These are phyloP conservation scores for Phellinidium pouzarii DNA, from an alignment of 1,284 basidiomycete genomes.

Conservation along the genomic window DNA sequence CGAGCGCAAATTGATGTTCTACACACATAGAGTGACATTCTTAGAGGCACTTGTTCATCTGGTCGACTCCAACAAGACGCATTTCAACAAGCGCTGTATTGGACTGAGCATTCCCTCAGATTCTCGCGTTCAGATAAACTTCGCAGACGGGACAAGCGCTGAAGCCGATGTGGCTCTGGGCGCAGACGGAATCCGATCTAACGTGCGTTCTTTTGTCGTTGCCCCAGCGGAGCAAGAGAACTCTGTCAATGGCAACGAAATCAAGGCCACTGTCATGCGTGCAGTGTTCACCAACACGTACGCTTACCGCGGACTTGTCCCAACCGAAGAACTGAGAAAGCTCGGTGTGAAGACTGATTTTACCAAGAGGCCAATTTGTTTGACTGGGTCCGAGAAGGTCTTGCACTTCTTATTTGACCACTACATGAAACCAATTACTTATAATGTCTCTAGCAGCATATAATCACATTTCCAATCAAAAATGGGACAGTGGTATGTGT, in stretches of 20 bases:
- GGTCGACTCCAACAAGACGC: conserved; percentile 34
- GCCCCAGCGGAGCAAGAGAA: conserved; percentile 20
- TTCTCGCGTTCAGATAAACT: conserved; percentile 30
- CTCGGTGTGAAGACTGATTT: conserved; percentile 38
- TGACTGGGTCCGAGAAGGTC: conserved; percentile 39
- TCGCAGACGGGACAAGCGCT: conserved; percentile 39
- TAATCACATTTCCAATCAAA: conserved; percentile 51
- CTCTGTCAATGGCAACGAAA: neutral
- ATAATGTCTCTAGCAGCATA: conserved; percentile 34
- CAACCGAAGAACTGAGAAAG: conserved; percentile 30
- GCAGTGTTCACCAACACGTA: conserved; percentile 38
- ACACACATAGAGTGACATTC: conserved; percentile 30
- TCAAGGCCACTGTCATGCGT: neutral
- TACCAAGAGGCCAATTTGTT: conserved; percentile 31
- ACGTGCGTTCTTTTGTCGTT: conserved; percentile 33
- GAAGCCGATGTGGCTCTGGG: conserved; percentile 47
- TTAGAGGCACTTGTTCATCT: conserved; percentile 42
- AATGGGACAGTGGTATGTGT: conserved; percentile 31
- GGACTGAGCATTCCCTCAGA: conserved; percentile 23
- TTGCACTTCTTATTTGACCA: conserved; percentile 1
- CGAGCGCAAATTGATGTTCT: no score
- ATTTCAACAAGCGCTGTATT: conserved; percentile 46
- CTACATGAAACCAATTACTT: neutral
- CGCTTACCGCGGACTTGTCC: conserved; percentile 42
- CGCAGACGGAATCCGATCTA: conserved; percentile 48